Conservation (phyloP, 2,329 filamentous ascomycete genomes). For the Cladophialophora immunda region DNA sequence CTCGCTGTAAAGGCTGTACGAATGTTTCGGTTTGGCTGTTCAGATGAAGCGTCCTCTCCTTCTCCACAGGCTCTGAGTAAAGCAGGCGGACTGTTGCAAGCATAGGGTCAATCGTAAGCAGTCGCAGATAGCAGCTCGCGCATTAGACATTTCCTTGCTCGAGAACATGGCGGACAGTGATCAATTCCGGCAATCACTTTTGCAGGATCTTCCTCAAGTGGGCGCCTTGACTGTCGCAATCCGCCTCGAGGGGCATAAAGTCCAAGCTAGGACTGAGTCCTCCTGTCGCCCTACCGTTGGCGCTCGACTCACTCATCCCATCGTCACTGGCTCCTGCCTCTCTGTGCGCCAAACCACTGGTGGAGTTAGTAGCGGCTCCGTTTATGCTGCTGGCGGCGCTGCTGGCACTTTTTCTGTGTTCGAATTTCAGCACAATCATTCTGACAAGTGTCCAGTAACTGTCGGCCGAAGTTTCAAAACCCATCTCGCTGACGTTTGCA, state of each 20-base stretch:
- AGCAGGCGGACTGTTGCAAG: not conserved
- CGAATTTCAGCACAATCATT: slow-evolving; percentile 34
- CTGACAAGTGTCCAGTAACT: slow-evolving; percentile 38
- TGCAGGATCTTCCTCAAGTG: slow-evolving; percentile 36
- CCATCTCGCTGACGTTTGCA: slow-evolving; percentile 50
- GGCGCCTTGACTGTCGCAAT: slow-evolving; percentile 36
- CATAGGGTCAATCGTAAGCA: not conserved
- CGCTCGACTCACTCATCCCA: slow-evolving; percentile 11
- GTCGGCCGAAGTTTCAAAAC: slow-evolving; percentile 44
- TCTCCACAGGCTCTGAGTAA: not conserved
- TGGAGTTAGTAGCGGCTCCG: not conserved
- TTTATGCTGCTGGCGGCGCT: slow-evolving; percentile 18
- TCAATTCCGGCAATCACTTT: not conserved
- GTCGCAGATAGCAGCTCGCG: not conserved
- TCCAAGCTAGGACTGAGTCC: slow-evolving; percentile 22
- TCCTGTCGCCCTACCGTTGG: slow-evolving; percentile 3
- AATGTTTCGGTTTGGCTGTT: not conserved
- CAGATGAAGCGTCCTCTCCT: not conserved
- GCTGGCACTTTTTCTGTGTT: slow-evolving; percentile 19
- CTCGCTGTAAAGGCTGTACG: not conserved
- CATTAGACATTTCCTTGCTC: not conserved
- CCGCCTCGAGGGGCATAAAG: slow-evolving; percentile 36
- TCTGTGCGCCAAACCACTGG: not conserved
- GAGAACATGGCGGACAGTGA: not conserved
- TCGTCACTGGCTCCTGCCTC: slow-evolving; percentile 8